Percentiles rank a stretch among this genome's conserved stretches.
These are phyloP conservation scores for Atkinsonella hypoxylon DNA, from an alignment of 2,329 filamentous ascomycete genomes.

Conservation along the genomic window DNA sequence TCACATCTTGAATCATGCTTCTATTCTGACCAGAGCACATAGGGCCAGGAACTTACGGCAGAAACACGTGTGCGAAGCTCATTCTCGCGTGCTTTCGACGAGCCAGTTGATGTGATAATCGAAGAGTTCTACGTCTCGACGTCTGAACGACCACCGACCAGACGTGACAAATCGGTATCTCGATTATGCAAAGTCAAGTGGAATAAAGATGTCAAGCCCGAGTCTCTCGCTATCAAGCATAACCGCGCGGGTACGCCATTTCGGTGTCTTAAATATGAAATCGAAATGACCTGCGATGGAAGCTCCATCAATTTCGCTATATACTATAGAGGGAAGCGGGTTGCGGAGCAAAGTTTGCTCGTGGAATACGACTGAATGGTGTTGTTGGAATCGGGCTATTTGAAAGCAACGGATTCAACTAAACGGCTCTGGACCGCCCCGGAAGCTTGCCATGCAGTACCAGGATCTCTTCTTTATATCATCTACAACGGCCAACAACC, in stretches of 20 bases:
- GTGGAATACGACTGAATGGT: slow-evolving; percentile 1
- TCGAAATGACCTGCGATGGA: slow-evolving; percentile 5
- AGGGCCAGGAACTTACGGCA: neutral
- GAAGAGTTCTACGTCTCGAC: neutral
- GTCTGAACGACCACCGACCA: neutral
- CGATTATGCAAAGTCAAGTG: neutral
- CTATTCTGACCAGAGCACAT: neutral
- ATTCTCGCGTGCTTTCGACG: fast-evolving
- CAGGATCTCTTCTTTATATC: too few relatives aligned
- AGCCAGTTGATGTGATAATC: neutral
- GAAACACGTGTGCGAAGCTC: neutral
- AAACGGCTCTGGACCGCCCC: too few relatives aligned
- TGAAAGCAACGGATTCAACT: too few relatives aligned
- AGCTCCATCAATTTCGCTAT: neutral
- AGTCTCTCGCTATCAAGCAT: neutral
- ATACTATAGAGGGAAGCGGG: neutral
- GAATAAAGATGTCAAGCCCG: neutral
- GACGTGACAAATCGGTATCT: neutral
- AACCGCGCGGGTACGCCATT: neutral
- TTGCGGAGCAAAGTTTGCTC: neutral
- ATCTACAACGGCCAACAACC: too few relatives aligned
- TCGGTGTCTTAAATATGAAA: neutral
- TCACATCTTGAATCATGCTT: neutral
- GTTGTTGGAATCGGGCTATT: too few relatives aligned
- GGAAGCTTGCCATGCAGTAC: too few relatives aligned